Evolutionary conservation across 306 rosid genomes (phyloP), one percentile per base, ranked within the genome.

Genomic region (Geum urbanum): DNA sequence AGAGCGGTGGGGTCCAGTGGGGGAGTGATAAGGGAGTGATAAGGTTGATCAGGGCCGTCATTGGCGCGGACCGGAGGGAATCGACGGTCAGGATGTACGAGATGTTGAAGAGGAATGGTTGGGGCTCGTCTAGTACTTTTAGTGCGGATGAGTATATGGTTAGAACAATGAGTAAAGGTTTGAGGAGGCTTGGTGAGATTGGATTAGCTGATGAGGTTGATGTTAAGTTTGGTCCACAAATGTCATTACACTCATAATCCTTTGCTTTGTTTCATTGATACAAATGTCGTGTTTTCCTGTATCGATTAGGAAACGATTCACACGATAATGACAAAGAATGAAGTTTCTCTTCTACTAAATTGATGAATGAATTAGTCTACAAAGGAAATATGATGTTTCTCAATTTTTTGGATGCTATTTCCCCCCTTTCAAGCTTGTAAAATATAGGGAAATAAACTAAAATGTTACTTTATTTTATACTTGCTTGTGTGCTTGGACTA

Each of bases 61-160:
- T 90, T 72, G 82, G 47, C 5, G 87, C 97, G 0, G 77, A 55
- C 50, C 78, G 92, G 47, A 87, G 81, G 72, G 97, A 88, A 66
- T 84, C 96, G 7, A 84, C 90, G 79, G 88, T 90, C 27, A 88
- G 82, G 92, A 86, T 90, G 63, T 94, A 88, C 18, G 77, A 58
- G 70, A 19, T 94, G 83, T 70, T 94, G 89, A 94, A 81, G 75
- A 79, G 55, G 39, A 75, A 79, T 56, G 97, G 88, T n/a, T 86
- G 84, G 87, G 86, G 96, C 27, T 24, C 27, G 3, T 67, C 70
- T 5, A 57, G 11, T 11, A 62, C 27, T 3, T 77, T 77, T 56
- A 69, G 69, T 66, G 82, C 81, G 2, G 96, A 92, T 60, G 90
- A 92, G 64, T 84, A 86, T 54, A 77, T 81, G 75, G 91, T 77